A percentile compares a stretch with the other conserved stretches of the same genome.
Conservation (phyloP, 305 asterid genomes). For the Rubia occidens region DNA sequence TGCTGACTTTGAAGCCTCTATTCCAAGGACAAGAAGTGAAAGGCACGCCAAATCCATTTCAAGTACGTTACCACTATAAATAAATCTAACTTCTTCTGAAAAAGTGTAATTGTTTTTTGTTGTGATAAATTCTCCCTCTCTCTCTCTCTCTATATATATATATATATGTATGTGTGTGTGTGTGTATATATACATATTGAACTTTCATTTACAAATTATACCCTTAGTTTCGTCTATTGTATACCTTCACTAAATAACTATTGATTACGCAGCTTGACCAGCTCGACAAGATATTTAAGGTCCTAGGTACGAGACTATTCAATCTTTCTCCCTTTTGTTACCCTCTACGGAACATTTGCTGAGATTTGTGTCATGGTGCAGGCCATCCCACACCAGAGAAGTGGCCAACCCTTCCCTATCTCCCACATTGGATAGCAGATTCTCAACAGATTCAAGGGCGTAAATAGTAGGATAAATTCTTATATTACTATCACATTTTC, state of each 20-base stretch:
- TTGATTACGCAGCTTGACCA: conserved; percentile 79
- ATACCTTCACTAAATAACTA: conserved; percentile 19
- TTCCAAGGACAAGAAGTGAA: conserved; percentile 99
- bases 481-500: not conserved
- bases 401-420: conserved; percentile 86
- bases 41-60: conserved; percentile 91
- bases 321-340: conserved; percentile 14
- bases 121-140: not conserved
- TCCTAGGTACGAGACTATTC: conserved; percentile 58
- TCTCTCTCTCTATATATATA: not conserved
- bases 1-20: conserved; percentile 87
- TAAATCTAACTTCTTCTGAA: conserved; percentile 8
- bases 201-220: not conserved
- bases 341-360: conserved; percentile 12
- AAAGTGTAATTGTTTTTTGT: not conserved
- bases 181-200: not conserved
- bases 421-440: conserved; percentile 95
- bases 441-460: conserved; percentile 79
- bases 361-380: conserved; percentile 28
- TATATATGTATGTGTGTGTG: too few species aligned
- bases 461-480: conserved; percentile 58
- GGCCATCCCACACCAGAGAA: conserved; percentile 97
- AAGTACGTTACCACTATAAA: conserved; percentile 38
- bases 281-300: conserved; percentile 96
- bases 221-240: not conserved